phyloP scores from a whole-genome alignment of 306 rosid genomes.

The Macrotyloma uniflorum region DNA sequence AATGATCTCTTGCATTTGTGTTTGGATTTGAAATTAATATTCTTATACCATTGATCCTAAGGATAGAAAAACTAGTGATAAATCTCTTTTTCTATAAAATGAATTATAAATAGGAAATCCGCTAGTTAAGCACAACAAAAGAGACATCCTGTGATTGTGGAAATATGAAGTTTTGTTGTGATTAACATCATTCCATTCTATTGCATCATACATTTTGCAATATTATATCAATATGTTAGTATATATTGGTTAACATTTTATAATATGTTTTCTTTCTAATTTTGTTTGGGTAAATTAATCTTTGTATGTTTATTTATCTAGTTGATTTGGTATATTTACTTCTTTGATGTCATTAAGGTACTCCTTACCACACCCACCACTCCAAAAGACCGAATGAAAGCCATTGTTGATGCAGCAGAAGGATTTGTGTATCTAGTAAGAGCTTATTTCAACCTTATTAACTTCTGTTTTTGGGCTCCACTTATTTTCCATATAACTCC shows the following conservation, averaged over 20 bases:
- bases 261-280: neutral
- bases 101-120: slow-evolving; percentile 18
- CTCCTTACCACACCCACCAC: slow-evolving; percentile 93
- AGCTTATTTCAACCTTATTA: slow-evolving; percentile 26
- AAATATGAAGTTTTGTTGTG: slow-evolving; percentile 22
- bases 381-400: slow-evolving; percentile 75
- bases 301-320: neutral
- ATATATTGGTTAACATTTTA: slow-evolving; percentile 7
- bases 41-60: slow-evolving; percentile 11
- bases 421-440: slow-evolving; percentile 89
- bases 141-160: slow-evolving; percentile 20
- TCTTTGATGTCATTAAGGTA: slow-evolving; percentile 59
- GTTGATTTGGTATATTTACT: slow-evolving; percentile 28
- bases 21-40: slow-evolving; percentile 20
- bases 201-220: slow-evolving; percentile 4
- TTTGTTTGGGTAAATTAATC: neutral
- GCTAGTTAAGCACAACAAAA: slow-evolving; percentile 14
- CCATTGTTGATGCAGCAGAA: slow-evolving; percentile 81
- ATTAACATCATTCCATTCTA: neutral
- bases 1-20: slow-evolving; percentile 16
- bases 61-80: neutral
- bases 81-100: neutral
- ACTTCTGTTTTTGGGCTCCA: neutral
- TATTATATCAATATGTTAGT: neutral
- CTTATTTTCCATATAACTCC: slow-evolving; percentile 16